Percentiles rank a stretch among this genome's conserved stretches.
These are phyloP conservation scores for Aureobasidium pullulans DNA, from an alignment of 2,329 filamentous ascomycete species.

Conservation along the genomic window DNA sequence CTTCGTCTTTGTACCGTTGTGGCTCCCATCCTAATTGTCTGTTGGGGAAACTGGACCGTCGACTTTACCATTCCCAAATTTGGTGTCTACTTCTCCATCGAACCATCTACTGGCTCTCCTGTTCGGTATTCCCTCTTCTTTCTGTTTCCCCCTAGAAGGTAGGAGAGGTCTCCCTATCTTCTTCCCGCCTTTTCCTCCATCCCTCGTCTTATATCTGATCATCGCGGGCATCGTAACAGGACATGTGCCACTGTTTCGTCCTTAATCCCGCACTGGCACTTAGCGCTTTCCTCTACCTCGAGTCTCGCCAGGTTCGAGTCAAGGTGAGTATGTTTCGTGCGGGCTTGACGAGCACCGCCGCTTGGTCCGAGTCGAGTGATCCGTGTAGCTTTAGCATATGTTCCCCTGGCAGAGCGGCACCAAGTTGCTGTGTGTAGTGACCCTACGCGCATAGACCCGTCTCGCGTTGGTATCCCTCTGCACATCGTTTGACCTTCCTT, in stretches of 20 bases:
- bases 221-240: neutral
- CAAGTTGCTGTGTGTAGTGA: neutral
- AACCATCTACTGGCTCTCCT: neutral
- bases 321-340: neutral
- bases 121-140: constrained; percentile 27
- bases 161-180: constrained; percentile 35
- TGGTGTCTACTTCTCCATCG: neutral
- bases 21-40: neutral
- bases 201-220: neutral
- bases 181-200: neutral
- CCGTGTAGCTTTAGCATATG: neutral
- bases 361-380: neutral
- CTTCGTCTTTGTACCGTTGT: neutral
- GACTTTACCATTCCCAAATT: neutral
- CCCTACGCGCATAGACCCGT: neutral
- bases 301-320: neutral
- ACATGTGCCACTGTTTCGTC: neutral
- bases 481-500: neutral
- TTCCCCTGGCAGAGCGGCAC: neutral
- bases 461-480: neutral
- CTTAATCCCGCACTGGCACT: neutral
- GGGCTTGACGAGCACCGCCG: neutral
- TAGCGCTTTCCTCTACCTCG: neutral
- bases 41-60: neutral
- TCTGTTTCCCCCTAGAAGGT: constrained; percentile 42